Percentiles rank a stretch among this genome's conserved stretches.
These are phyloP conservation scores for Basidiobolus meristosporus DNA, from an alignment of 371 early-diverging fungal genomes.

Conservation along the genomic window DNA sequence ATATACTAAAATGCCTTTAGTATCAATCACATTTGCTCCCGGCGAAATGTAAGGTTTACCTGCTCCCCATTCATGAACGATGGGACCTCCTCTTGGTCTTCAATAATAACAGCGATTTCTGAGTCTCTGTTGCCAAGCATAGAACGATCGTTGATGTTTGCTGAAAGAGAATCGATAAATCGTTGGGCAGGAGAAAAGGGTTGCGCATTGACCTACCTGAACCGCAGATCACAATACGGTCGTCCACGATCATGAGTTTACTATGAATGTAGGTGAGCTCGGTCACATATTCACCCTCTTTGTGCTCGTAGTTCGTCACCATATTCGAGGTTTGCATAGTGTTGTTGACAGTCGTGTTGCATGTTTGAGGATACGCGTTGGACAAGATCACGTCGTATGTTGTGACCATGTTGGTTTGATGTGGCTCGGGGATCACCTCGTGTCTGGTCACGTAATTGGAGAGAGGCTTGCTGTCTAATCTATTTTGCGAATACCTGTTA, in stretches of 20 bases:
- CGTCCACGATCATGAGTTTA: slow-evolving; percentile 75
- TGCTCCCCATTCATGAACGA: slow-evolving; percentile 51
- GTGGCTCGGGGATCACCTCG: too few relatives aligned
- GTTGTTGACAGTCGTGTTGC: too few relatives aligned
- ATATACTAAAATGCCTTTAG: slow-evolving; percentile 24
- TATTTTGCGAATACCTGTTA: too few relatives aligned
- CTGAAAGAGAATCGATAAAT: slow-evolving; percentile 7
- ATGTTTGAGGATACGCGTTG: too few relatives aligned
- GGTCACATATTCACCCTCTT: slow-evolving; percentile 38
- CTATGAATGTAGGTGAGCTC: slow-evolving; percentile 76
- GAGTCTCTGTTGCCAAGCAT: slow-evolving; percentile 78
- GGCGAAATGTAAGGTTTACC: too few relatives aligned
- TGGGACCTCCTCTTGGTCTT: slow-evolving; percentile 45
- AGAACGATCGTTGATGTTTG: slow-evolving; percentile 84
- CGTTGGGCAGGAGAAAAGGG: too few relatives aligned
- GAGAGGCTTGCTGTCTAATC: too few relatives aligned
- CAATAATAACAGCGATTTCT: slow-evolving; percentile 71
- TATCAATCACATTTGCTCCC: not conserved
- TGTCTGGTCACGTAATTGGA: too few relatives aligned
- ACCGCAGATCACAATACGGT: slow-evolving; percentile 35
- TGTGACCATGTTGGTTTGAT: too few relatives aligned
- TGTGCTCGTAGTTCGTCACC: too few relatives aligned
- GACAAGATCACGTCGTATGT: too few relatives aligned
- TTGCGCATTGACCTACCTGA: slow-evolving; percentile 24
- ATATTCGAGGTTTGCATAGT: too few relatives aligned